These are phyloP conservation scores for Aspergillus luchuensis DNA, from an alignment of 2,329 filamentous ascomycete species.

Conservation along the genomic window DNA sequence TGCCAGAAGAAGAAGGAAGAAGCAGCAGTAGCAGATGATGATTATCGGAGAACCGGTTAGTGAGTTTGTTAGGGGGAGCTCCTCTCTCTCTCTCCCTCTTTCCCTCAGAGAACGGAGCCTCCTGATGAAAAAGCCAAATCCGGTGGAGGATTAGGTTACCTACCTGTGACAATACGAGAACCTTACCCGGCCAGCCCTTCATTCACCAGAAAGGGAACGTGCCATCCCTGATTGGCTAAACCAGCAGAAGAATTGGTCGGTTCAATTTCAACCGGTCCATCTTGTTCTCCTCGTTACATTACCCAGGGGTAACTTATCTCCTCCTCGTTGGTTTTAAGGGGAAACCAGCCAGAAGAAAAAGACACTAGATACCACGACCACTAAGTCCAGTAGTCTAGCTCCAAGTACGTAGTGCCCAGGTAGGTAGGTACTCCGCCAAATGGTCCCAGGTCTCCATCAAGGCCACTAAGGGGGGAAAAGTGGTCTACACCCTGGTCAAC, in stretches of 20 bases:
- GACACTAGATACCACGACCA: background rate
- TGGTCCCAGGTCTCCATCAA: conserved; percentile 1
- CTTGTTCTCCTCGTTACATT: background rate
- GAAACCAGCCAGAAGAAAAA: background rate
- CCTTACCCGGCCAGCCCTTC: background rate
- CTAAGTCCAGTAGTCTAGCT: background rate
- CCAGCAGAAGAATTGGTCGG: background rate
- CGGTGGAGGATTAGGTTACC: too few species aligned
- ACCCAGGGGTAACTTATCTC: background rate
- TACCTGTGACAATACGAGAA: background rate
- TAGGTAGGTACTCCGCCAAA: conserved; percentile 7
- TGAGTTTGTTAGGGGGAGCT: background rate
- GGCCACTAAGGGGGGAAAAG: background rate
- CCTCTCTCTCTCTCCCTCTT: background rate
- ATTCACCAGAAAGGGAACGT: background rate
- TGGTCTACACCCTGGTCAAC: conserved; percentile 6
- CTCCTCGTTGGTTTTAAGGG: conserved; percentile 3
- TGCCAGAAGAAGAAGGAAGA: background rate
- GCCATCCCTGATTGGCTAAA: background rate
- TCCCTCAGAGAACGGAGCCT: background rate
- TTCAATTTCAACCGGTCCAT: background rate
- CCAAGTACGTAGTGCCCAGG: conserved; percentile 2
- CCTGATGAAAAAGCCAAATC: background rate
- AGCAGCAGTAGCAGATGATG: background rate
- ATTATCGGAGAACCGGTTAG: background rate